phyloP scores from a whole-genome alignment of 1,284 basidiomycete species.

The Rhodotorula sp. region DNA sequence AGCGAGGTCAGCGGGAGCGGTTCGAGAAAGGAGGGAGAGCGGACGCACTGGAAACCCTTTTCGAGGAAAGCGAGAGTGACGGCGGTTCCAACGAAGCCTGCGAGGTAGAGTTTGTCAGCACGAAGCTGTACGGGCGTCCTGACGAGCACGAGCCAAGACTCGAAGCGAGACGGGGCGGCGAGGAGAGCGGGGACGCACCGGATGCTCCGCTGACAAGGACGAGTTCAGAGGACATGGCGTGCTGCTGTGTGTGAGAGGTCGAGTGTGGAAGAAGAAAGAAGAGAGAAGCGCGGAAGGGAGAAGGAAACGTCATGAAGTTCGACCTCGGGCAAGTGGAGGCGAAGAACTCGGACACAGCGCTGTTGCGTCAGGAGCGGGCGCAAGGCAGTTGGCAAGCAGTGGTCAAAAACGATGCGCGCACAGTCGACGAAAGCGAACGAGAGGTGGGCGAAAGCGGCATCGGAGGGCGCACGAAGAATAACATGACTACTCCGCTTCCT shows the following conservation, averaged over 20 bases:
- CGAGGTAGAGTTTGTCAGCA: neutral
- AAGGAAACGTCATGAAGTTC: too few species aligned
- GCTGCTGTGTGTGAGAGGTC: neutral
- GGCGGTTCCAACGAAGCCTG: constrained; percentile 25
- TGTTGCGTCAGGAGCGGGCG: neutral
- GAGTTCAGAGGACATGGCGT: constrained; percentile 7
- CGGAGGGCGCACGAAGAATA: neutral
- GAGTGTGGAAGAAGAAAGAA: neutral
- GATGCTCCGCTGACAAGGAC: constrained; percentile 30
- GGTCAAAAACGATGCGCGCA: too few species aligned
- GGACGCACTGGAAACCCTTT: constrained; percentile 8
- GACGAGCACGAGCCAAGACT: too few species aligned
- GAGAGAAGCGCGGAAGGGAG: neutral
- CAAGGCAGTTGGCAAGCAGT: too few species aligned
- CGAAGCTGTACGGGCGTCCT: too few species aligned
- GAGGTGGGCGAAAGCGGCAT: neutral
- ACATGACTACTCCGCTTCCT: constrained; percentile 6
- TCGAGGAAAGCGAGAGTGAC: constrained; percentile 20
- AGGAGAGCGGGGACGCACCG: neutral
- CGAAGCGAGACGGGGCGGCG: neutral
- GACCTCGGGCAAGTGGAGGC: neutral
- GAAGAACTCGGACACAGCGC: neutral
- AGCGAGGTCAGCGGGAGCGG: neutral
- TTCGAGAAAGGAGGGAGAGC: neutral
- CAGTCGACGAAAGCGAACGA: too few species aligned